Percentiles rank a stretch among this genome's conserved stretches.
Conservation (phyloP, 805 yeast genomes). For the Metschnikowia dekortorum region DNA sequence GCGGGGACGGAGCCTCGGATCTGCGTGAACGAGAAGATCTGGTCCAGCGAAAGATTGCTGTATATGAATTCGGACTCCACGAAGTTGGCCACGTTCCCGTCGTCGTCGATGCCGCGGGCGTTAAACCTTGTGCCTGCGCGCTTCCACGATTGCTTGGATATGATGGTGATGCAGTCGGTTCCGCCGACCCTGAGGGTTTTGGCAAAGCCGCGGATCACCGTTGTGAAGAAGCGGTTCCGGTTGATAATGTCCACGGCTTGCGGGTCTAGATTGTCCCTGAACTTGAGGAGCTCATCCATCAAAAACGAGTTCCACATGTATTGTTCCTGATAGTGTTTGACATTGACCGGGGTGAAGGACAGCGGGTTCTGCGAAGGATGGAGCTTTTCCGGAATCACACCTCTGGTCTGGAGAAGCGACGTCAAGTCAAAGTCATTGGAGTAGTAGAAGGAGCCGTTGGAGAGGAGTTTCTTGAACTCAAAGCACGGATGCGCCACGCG, state of each 20-base stretch:
- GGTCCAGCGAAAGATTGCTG: slow-evolving; percentile 41
- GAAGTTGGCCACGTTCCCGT: slow-evolving; percentile 20
- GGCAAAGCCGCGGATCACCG: slow-evolving; percentile 94
- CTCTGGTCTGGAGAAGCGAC: slow-evolving; percentile 75
- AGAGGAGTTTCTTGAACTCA: slow-evolving; percentile 69
- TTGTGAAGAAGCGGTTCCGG: slow-evolving; percentile 75
- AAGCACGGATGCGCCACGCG: slow-evolving; percentile 67
- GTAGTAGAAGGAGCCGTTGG: slow-evolving; percentile 88
- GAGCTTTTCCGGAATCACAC: slow-evolving; percentile 37
- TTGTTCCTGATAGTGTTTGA: slow-evolving; percentile 61
- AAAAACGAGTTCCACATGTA: slow-evolving; percentile 97
- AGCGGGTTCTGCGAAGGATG: slow-evolving; percentile 2
- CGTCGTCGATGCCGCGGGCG: slow-evolving; percentile 20
- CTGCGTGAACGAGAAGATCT: slow-evolving; percentile 72
- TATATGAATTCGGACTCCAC: slow-evolving; percentile 69
- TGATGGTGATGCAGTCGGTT: slow-evolving; percentile 59
- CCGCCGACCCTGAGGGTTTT: slow-evolving; percentile 53
- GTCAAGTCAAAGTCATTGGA: slow-evolving; percentile 92
- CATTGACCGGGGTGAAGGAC: slow-evolving; percentile 7
- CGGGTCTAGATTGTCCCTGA: slow-evolving; percentile 64
- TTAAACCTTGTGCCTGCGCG: slow-evolving; percentile 22
- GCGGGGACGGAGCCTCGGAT: slow-evolving; percentile 95
- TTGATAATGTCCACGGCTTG: slow-evolving; percentile 61
- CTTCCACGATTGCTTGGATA: slow-evolving; percentile 94
- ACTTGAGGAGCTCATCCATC: slow-evolving; percentile 76